A percentile compares a stretch with the other conserved stretches of the same genome.
Conservation (phyloP, 768 basidiomycete species). For the Phaeotremella fagi region DNA sequence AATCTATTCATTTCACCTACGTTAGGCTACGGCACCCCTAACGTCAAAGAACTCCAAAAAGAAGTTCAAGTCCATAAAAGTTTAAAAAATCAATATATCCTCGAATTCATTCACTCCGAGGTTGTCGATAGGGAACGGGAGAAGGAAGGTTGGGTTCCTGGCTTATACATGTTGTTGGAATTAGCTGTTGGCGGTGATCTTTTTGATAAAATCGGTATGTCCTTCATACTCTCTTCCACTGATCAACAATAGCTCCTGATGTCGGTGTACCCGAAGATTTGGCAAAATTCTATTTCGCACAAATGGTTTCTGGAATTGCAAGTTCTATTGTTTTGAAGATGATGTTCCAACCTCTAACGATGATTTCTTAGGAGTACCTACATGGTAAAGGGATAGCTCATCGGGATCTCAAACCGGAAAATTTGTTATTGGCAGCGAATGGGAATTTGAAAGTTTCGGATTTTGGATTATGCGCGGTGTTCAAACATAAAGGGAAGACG, state of each 20-base stretch:
- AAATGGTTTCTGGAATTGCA: slow-evolving; percentile 78
- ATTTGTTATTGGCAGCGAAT: slow-evolving; percentile 74
- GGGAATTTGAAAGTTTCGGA: slow-evolving; percentile 89
- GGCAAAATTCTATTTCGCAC: slow-evolving; percentile 83
- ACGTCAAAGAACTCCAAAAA: slow-evolving; percentile 77
- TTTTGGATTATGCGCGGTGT: slow-evolving; percentile 90
- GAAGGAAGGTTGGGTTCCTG: slow-evolving; percentile 59
- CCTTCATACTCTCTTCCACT: background rate
- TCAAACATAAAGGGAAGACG: slow-evolving; percentile 77
- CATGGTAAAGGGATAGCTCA: slow-evolving; percentile 89
- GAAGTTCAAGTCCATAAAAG: slow-evolving; percentile 85
- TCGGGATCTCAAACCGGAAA: slow-evolving; percentile 95
- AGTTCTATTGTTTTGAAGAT: slow-evolving; percentile 31
- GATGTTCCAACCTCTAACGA: slow-evolving; percentile 2
- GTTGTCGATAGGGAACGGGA: slow-evolving; percentile 59
- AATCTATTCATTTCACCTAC: slow-evolving; percentile 49
- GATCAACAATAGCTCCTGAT: slow-evolving; percentile 65
- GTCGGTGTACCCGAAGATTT: slow-evolving; percentile 79
- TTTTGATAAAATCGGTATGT: slow-evolving; percentile 95
- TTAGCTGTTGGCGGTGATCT: slow-evolving; percentile 89
- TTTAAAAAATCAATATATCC: slow-evolving; percentile 71
- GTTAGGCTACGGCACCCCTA: slow-evolving; percentile 49
- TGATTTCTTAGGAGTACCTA: slow-evolving; percentile 62
- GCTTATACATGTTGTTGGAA: slow-evolving; percentile 88
- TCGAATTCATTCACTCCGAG: slow-evolving; percentile 75